Percentiles rank a stretch among this genome's conserved stretches.
phyloP scores from a whole-genome alignment of 129 eudicot species.

The Tanacetum coccineum region DNA sequence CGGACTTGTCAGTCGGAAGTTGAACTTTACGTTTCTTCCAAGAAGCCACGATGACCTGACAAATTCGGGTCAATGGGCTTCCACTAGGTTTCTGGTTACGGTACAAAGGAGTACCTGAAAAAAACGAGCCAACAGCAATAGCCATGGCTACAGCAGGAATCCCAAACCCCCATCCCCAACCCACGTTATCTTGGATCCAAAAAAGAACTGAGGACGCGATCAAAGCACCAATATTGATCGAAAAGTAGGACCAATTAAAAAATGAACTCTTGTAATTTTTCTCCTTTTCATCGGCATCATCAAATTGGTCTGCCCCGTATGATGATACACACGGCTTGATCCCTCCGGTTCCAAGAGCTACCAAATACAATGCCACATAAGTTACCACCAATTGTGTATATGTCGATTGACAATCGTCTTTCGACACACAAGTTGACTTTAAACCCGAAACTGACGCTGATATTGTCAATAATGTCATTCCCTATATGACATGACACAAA shows the following conservation, averaged over 20 bases:
- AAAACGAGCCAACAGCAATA: slow-evolving; percentile 53
- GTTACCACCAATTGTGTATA: slow-evolving; percentile 31
- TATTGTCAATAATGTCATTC: slow-evolving; percentile 60
- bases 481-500: slow-evolving; percentile 36
- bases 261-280: slow-evolving; percentile 54
- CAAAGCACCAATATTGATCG: slow-evolving; percentile 69
- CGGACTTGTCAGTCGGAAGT: slow-evolving; percentile 38
- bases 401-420: slow-evolving; percentile 42
- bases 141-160: slow-evolving; percentile 83
- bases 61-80: slow-evolving; percentile 57
- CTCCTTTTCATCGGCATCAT: slow-evolving; percentile 56
- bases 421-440: slow-evolving; percentile 41
- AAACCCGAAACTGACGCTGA: slow-evolving; percentile 62
- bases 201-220: slow-evolving; percentile 64
- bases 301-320: slow-evolving; percentile 73
- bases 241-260: slow-evolving; percentile 64
- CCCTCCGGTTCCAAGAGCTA: slow-evolving; percentile 75
- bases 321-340: slow-evolving; percentile 74
- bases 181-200: slow-evolving; percentile 60
- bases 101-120: slow-evolving; percentile 56
- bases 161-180: slow-evolving; percentile 87
- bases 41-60: slow-evolving; percentile 54
- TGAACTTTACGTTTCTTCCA: slow-evolving; percentile 41
- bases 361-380: slow-evolving; percentile 48
- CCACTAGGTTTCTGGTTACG: slow-evolving; percentile 64